Evolutionary conservation across 192 early-diverging fungal genomes (phyloP).

Genomic region (Haplosporangium gracile): DNA sequence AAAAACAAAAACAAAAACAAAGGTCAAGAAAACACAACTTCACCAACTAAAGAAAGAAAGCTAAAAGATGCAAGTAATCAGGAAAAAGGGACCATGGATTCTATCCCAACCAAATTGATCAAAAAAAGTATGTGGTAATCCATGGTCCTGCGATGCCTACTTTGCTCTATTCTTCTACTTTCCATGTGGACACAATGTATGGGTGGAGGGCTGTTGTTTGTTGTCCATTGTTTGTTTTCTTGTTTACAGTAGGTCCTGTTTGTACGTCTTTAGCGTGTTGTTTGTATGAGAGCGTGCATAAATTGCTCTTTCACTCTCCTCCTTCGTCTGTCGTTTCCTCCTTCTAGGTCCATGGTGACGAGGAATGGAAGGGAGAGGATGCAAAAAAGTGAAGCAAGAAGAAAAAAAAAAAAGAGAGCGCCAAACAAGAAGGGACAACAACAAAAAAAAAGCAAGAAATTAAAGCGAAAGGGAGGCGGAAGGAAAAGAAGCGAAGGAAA

Average conservation of each 20-base stretch:
- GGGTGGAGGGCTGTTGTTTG: background rate
- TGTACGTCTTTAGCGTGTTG: background rate
- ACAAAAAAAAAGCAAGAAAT: background rate
- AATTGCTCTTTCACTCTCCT: background rate
- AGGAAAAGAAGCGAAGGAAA: background rate
- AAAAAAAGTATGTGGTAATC: background rate
- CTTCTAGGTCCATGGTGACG: background rate
- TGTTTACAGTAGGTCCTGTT: background rate
- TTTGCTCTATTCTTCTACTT: background rate
- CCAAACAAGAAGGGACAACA: too few species aligned
- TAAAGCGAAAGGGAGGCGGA: background rate
- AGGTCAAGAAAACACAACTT: background rate
- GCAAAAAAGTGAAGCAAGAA: background rate
- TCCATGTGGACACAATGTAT: background rate
- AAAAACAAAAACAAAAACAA: background rate
- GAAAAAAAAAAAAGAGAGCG: background rate
- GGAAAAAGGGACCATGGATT: background rate
- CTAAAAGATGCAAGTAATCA: background rate
- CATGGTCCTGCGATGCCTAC: background rate
- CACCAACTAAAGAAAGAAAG: background rate
- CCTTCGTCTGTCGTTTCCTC: background rate
- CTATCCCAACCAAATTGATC: background rate
- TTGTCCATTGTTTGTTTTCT: background rate
- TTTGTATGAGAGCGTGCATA: background rate
- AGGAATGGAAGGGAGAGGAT: background rate